These are phyloP conservation scores for Madurella fahalii DNA, from an alignment of 2,329 filamentous ascomycete species.

Conservation along the genomic window DNA sequence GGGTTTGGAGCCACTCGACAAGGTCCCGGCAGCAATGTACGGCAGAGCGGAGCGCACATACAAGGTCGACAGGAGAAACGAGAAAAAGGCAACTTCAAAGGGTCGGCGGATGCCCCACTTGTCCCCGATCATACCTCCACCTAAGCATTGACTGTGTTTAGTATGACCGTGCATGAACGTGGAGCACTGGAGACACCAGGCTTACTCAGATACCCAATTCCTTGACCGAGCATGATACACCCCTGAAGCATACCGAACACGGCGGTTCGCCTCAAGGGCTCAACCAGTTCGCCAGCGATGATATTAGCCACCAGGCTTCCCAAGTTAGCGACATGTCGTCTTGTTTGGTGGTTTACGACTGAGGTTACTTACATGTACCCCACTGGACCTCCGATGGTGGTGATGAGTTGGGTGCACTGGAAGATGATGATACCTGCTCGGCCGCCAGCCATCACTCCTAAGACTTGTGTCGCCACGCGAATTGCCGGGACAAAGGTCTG, in stretches of 20 bases:
- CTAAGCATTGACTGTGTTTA: slow-evolving; percentile 31
- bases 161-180: neutral
- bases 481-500: slow-evolving; percentile 63
- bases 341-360: neutral
- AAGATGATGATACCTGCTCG: slow-evolving; percentile 62
- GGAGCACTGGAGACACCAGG: slow-evolving; percentile 9
- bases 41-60: slow-evolving; percentile 43
- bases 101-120: slow-evolving; percentile 59
- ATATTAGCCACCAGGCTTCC: slow-evolving; percentile 59
- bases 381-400: slow-evolving; percentile 62
- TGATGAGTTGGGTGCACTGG: slow-evolving; percentile 64
- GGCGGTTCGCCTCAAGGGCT: slow-evolving; percentile 56
- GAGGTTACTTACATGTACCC: slow-evolving; percentile 53
- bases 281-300: slow-evolving; percentile 61
- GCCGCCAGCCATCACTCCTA: slow-evolving; percentile 61
- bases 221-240: slow-evolving; percentile 62
- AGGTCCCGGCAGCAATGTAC: slow-evolving; percentile 45
- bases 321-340: neutral
- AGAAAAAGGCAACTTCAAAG: slow-evolving; percentile 58
- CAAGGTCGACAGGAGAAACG: slow-evolving; percentile 46
- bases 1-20: slow-evolving; percentile 32
- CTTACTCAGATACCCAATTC: slow-evolving; percentile 57
- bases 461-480: slow-evolving; percentile 58
- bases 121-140: slow-evolving; percentile 63
- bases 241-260: slow-evolving; percentile 64